Evolutionary conservation across 2,329 filamentous ascomycete genomes (phyloP).

Genomic region (Whalleya microplaca): DNA sequence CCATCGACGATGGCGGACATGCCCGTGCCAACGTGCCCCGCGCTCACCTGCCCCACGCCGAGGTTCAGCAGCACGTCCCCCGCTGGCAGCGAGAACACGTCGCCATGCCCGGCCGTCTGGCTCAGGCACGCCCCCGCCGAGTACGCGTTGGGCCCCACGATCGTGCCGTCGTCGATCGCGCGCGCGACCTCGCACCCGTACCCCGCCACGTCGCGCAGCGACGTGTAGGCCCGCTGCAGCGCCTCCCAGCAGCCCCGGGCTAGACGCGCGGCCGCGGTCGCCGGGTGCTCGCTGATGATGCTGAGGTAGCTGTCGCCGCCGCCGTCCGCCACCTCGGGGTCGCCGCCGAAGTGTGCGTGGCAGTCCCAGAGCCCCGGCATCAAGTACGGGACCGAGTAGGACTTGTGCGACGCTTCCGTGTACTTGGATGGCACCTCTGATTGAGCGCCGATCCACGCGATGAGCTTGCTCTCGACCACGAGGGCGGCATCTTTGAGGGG

Average conservation of each 20-base stretch:
- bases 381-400: constrained; percentile 31
- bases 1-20: no score
- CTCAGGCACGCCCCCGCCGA: no score
- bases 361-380: constrained; percentile 43
- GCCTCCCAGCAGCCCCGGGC: constrained; percentile 42
- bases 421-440: constrained; percentile 36
- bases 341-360: constrained; percentile 38
- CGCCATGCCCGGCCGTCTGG: no score
- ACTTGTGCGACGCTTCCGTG: constrained; percentile 31
- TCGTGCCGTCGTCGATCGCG: no score
- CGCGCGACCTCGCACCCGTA: constrained; percentile 39
- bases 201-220: constrained; percentile 40
- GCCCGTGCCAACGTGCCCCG: no score
- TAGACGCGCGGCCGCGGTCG: constrained; percentile 37
- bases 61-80: no score
- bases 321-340: constrained; percentile 13
- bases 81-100: no score
- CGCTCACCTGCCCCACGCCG: no score
- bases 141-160: no score
- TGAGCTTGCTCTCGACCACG: constrained; percentile 42
- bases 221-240: constrained; percentile 43
- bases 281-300: constrained; percentile 37
- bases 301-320: constrained; percentile 15
- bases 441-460: constrained; percentile 43
- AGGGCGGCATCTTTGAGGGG: constrained; percentile 40